A percentile compares a stretch with the other conserved stretches of the same genome.
Evolutionary conservation across 108 stramenopile genomes (phyloP).

Genomic region (Skeletonema tropicum): DNA sequence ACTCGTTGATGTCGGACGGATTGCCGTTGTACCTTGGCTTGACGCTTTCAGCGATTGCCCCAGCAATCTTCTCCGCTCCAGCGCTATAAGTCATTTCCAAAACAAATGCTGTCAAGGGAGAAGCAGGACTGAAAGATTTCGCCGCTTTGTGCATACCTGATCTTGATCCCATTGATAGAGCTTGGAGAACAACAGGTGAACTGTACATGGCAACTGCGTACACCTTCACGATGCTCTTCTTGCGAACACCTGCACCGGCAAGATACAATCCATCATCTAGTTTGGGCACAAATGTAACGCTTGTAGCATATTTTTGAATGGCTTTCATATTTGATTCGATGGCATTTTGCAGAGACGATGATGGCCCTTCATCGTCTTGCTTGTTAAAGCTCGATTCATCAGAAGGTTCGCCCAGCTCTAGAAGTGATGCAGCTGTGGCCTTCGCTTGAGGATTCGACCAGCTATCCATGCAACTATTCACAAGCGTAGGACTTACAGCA

Average conservation of each 20-base stretch:
- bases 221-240: slow-evolving; percentile 1
- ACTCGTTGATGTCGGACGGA: background rate
- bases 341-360: background rate
- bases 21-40: background rate
- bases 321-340: background rate
- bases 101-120: slow-evolving; percentile 1
- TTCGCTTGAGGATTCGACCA: background rate
- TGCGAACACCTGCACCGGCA: slow-evolving; percentile 12
- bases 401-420: background rate
- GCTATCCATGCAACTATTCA: slow-evolving; percentile 60
- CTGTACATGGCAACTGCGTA: background rate
- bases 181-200: background rate
- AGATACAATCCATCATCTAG: background rate
- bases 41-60: background rate
- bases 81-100: slow-evolving; percentile 12
- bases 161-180: background rate
- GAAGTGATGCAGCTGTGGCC: background rate
- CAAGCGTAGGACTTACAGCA: slow-evolving; percentile 66
- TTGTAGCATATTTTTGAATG: slow-evolving; percentile 3
- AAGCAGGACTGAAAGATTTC: background rate
- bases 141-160: slow-evolving; percentile 7
- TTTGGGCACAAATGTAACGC: background rate
- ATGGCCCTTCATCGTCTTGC: background rate
- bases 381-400: background rate
- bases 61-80: slow-evolving; percentile 10